Evolutionary conservation across 208 protist genomes (phyloP), one percentile per base, ranked within the genome.

Genomic region (Acanthamoeba sp.): DNA sequence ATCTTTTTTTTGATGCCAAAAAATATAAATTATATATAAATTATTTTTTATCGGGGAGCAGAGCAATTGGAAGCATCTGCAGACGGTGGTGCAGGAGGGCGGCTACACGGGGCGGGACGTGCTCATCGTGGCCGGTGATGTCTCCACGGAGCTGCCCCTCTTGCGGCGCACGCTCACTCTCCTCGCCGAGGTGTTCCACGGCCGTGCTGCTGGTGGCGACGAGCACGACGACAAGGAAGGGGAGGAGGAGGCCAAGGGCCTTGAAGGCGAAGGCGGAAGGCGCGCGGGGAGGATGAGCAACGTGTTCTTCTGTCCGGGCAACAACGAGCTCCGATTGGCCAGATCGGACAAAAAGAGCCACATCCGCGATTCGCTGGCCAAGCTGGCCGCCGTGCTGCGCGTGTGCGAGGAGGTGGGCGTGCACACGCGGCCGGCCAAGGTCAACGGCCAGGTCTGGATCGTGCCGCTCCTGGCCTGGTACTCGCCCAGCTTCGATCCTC

Each of bases 121-220:
- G 32, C 87, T 92, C 87, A 92, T 92, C 34, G 87, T 92, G 45
- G 87, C 87, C n/a, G 87, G 87, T n/a, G 87, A 92, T 55, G 42
- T 92, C 45, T 92, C 87, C 32, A 78, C 55, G 36, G 42, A 92
- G 59, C 87, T 92, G 9, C 9, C 20, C 36, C 38, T 76, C 36
- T 24, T 92, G 29, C 32, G 59, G 18, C 57, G 42, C 24, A 92
- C 87, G 3, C 62, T 92, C 18, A 14, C 7, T 5, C 36, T 92
- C 29, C 59, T 92, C 5, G 36, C 38, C 38, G 40, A 66, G 34
- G 62, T 92, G 16, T 92, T 92, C 76, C 87, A 92, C 55, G 69
- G 69, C 16, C 7, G 20, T 32, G 5, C 14, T 0, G 34, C 10
- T 9, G 69, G 24, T 24, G 50, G 50, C 14, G 18, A 14, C 18